phyloP scores from a whole-genome alignment of 78 protist genomes.

The Dictyostelium citrinum region DNA sequence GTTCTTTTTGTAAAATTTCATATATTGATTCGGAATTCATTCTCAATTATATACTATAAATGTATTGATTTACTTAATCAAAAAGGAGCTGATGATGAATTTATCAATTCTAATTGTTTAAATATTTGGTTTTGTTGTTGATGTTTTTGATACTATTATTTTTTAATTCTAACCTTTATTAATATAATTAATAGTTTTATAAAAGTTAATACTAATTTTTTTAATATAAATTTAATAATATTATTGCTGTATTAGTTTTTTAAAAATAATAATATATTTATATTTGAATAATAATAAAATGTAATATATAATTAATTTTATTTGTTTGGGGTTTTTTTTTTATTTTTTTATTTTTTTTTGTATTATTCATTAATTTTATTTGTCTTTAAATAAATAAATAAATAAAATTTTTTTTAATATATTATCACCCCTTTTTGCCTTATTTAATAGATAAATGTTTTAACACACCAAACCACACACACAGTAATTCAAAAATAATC shows the following conservation, averaged over 20 bases:
- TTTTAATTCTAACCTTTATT: background rate
- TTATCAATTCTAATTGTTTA: too few species aligned
- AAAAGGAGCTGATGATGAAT: background rate
- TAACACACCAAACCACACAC: background rate
- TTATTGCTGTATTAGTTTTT: background rate
- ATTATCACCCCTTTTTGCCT: background rate
- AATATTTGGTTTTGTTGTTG: too few species aligned
- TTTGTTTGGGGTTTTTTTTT: background rate
- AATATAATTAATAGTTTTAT: background rate
- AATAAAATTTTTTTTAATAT: background rate
- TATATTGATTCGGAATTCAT: slow-evolving; percentile 35
- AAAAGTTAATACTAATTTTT: background rate
- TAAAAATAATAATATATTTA: too few species aligned
- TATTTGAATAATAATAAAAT: too few species aligned
- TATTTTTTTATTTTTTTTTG: background rate
- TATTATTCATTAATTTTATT: background rate
- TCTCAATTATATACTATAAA: too few species aligned
- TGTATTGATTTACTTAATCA: background rate
- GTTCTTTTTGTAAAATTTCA: slow-evolving; percentile 45
- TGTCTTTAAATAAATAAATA: background rate
- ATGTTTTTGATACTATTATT: too few species aligned
- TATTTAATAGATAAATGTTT: background rate
- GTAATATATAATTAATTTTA: background rate
- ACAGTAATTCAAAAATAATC: background rate
- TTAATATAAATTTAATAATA: background rate